Base-by-base conservation (phyloP, 345 rosid species). In the Isatis tinctoria region DNA sequence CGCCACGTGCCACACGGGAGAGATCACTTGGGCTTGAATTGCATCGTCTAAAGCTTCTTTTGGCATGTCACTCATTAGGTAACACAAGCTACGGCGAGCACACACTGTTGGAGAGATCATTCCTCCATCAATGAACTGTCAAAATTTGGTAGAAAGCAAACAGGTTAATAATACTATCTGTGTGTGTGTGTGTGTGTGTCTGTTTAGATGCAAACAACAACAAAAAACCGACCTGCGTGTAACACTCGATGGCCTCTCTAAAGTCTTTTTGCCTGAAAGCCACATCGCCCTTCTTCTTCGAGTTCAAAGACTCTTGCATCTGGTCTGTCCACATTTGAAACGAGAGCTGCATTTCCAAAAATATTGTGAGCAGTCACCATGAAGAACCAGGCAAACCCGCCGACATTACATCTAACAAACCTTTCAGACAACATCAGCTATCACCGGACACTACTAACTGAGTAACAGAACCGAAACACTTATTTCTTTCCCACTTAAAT, bases 281-380 rank as follows among this genome's bases (percentile, higher is more conserved):
- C 47, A 43, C 70, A 82, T 93, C 97, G 11, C 98, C 98, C 81
- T 90, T 93, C 75, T 93, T 90, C 87, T 93, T 93, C 2, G 86
- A 88, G 77, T 82, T 87, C 77, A 93, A 81, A 5, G 93, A 90
- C 74, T 90, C 98, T 77, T 93, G 97, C 97, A 90, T 89, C 54
- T 93, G 97, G 83, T 87, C 84, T 64, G 98, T 90, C 98, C 98
- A 90, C 98, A 90, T 56, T 1, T 73, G 97, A 81, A 93, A 93
- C 40, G 97, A 93, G 54, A 93, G 96, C 98, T 93, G 87, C 82
- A 84, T 69, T 52, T 35, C 44, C 69, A 60, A 53, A 20, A 69
- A 52, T 64, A 76, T 40, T 26, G 60, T 43, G 51, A 57, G 11
- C 22, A 35, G 37, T 28, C 54, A 48, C 11, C 18, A 4, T 49